phyloP scores from a whole-genome alignment of 257 asterid species.

The Solanum neorickii region DNA sequence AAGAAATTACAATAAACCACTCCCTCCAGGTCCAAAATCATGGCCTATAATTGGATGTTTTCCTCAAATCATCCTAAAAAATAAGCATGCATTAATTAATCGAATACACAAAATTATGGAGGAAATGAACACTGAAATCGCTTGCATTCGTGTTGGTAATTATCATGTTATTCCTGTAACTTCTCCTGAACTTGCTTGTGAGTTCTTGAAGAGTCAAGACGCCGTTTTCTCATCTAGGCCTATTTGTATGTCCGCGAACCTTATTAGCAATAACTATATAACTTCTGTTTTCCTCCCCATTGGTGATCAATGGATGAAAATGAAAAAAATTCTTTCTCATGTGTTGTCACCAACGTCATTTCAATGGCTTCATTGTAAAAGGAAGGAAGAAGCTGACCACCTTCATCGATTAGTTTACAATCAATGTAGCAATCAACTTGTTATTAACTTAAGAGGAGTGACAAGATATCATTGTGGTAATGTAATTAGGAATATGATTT shows the following conservation, averaged over 20 bases:
- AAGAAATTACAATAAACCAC: not conserved
- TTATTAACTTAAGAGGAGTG: not conserved
- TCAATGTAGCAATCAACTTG: not conserved
- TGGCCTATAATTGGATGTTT: conserved; percentile 1
- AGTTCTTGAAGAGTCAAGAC: conserved; percentile 12
- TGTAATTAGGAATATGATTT: not conserved
- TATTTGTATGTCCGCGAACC: not conserved
- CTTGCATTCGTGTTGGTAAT: not conserved
- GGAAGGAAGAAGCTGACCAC: conserved; percentile 1
- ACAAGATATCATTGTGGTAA: not conserved
- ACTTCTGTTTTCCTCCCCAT: not conserved
- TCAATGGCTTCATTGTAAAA: not conserved
- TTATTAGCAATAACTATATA: not conserved
- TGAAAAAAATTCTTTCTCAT: not conserved
- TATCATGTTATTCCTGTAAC: conserved; percentile 1
- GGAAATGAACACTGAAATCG: conserved; percentile 7
- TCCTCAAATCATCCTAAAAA: not conserved
- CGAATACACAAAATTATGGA: conserved; percentile 6
- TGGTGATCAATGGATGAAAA: conserved; percentile 5
- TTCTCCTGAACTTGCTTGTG: conserved; percentile 13
- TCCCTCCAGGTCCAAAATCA: conserved; percentile 5
- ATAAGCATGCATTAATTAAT: not conserved
- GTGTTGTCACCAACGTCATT: not conserved
- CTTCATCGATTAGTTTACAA: not conserved
- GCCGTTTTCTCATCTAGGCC: not conserved